Percentiles rank a stretch among this genome's conserved stretches.
These are phyloP conservation scores for Datura wrightii DNA, from an alignment of 257 asterid species.

Conservation along the genomic window DNA sequence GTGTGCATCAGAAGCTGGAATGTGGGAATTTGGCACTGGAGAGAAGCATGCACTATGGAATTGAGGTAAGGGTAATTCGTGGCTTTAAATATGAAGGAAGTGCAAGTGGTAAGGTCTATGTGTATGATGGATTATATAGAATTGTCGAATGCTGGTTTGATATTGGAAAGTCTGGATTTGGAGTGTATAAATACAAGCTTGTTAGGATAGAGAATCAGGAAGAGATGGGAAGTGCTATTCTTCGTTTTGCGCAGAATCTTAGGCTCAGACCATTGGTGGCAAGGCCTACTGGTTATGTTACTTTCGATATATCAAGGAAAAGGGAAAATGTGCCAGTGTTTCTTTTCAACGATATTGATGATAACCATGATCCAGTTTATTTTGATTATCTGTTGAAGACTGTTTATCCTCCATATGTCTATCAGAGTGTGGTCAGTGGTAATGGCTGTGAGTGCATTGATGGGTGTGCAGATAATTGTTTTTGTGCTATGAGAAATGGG, in stretches of 20 bases:
- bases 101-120: constrained; percentile 75
- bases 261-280: constrained; percentile 55
- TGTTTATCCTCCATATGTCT: constrained; percentile 59
- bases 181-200: constrained; percentile 74
- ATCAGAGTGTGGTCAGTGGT: constrained; percentile 39
- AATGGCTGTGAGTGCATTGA: constrained; percentile 69
- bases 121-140: constrained; percentile 79
- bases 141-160: constrained; percentile 77
- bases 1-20: constrained; percentile 78
- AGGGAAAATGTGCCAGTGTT: constrained; percentile 74
- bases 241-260: constrained; percentile 63
- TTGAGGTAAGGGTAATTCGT: constrained; percentile 87
- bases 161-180: constrained; percentile 81
- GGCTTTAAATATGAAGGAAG: constrained; percentile 80
- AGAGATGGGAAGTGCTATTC: constrained; percentile 71
- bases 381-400: constrained; percentile 59
- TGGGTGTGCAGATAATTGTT: constrained; percentile 65
- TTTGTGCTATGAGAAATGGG: constrained; percentile 75
- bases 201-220: constrained; percentile 67
- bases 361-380: constrained; percentile 58
- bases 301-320: constrained; percentile 67
- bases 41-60: constrained; percentile 79
- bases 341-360: constrained; percentile 72
- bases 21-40: constrained; percentile 85
- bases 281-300: constrained; percentile 71